Conservation (phyloP, 108 stramenopile genomes). For the Fragilaria crotonensis region DNA sequence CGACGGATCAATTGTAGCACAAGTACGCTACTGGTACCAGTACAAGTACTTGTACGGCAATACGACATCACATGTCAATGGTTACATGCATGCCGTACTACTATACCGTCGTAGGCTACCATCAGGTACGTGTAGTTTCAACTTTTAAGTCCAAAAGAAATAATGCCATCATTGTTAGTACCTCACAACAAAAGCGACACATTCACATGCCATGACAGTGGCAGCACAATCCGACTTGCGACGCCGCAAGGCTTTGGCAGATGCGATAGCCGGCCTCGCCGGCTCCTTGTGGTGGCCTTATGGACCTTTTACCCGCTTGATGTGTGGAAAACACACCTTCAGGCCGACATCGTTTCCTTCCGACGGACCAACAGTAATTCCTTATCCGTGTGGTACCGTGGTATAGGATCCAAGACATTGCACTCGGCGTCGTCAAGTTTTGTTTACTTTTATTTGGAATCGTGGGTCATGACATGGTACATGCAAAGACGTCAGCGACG, state of each 20-base stretch:
- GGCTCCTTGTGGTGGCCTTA: slow-evolving; percentile 78
- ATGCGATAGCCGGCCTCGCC: slow-evolving; percentile 75
- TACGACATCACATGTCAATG: no score
- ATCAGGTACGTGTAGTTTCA: no score
- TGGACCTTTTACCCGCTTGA: slow-evolving; percentile 88
- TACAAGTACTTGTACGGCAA: no score
- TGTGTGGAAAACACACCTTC: slow-evolving; percentile 70
- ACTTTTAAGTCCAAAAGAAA: no score
- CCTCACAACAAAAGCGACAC: no score
- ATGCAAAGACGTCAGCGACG: not conserved
- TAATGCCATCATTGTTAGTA: no score
- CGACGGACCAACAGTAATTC: not conserved
- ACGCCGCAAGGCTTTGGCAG: slow-evolving; percentile 49
- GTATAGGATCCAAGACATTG: slow-evolving; percentile 62
- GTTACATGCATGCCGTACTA: no score
- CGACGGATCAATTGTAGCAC: no score
- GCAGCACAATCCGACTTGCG: no score
- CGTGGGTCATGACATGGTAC: slow-evolving; percentile 47
- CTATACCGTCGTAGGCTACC: no score
- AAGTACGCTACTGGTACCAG: no score
- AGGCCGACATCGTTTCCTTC: slow-evolving; percentile 5
- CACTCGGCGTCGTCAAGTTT: slow-evolving; percentile 81
- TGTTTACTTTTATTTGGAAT: slow-evolving; percentile 83
- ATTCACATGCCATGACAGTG: no score
- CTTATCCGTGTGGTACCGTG: slow-evolving; percentile 37